Conservation (phyloP, 2,329 filamentous ascomycete genomes). For the Trichoderma simmonsii region DNA sequence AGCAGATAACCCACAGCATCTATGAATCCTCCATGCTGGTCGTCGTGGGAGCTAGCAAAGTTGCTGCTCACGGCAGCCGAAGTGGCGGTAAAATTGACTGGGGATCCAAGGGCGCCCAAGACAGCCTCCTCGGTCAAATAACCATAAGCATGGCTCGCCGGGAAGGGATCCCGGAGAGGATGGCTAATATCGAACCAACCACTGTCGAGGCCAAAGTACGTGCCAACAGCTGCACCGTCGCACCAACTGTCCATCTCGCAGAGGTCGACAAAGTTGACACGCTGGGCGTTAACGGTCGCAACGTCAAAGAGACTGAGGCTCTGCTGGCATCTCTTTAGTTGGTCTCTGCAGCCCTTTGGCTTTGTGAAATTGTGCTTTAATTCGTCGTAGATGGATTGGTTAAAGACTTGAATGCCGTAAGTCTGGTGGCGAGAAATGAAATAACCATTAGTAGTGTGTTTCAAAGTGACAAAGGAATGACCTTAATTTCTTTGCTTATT, state of each 20-base stretch:
- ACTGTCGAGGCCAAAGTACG: conserved; percentile 54
- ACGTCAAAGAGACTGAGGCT: conserved; percentile 50
- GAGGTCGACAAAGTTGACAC: conserved; percentile 29
- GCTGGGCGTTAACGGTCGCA: conserved; percentile 38
- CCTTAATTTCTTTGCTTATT: background rate
- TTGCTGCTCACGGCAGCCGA: conserved; percentile 42
- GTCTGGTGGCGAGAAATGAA: conserved; percentile 24
- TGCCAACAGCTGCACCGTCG: conserved; percentile 51
- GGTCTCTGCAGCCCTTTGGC: conserved; percentile 50
- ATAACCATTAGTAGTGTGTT: background rate
- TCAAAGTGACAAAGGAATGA: background rate
- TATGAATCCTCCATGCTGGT: conserved; percentile 50
- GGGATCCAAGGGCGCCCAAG: conserved; percentile 58
- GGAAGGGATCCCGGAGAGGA: conserved; percentile 56
- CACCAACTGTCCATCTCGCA: conserved; percentile 50
- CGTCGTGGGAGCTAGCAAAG: conserved; percentile 61
- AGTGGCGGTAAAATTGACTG: conserved; percentile 54
- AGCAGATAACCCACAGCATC: conserved; percentile 57
- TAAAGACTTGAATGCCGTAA: conserved; percentile 59
- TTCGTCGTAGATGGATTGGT: conserved; percentile 38
- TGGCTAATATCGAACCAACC: conserved; percentile 62
- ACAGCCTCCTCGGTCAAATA: conserved; percentile 60
- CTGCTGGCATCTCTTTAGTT: conserved; percentile 50
- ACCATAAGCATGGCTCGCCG: conserved; percentile 56
- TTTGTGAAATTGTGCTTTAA: conserved; percentile 31